Conservation (phyloP, 768 basidiomycete species). For the Ephemerocybe angulata region DNA sequence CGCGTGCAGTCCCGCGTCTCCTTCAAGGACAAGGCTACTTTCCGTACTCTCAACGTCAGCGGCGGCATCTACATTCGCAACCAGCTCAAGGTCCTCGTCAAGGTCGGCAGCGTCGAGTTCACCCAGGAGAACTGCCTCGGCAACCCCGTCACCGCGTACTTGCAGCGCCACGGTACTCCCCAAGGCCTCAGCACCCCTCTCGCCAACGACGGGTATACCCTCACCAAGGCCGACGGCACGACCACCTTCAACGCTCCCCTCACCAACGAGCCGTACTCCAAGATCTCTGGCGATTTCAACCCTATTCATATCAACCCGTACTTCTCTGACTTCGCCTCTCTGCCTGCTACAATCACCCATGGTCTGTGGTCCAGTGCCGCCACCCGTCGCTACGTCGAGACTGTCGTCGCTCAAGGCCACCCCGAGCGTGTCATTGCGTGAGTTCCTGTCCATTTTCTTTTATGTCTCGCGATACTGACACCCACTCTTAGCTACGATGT, state of each 20-base stretch:
- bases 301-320: conserved; percentile 99
- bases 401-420: conserved; percentile 86
- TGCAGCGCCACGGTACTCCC: conserved; percentile 84
- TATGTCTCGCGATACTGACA: not conserved
- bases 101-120: conserved; percentile 86
- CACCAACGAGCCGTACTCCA: conserved; percentile 94
- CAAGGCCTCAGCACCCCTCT: conserved; percentile 77
- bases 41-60: conserved; percentile 72
- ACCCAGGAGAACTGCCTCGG: conserved; percentile 84
- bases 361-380: conserved; percentile 97
- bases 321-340: conserved; percentile 89
- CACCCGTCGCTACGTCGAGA: conserved; percentile 89
- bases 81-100: conserved; percentile 82
- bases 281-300: conserved; percentile 96
- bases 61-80: conserved; percentile 88
- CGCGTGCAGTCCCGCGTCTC: conserved; percentile 80
- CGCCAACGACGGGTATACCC: conserved; percentile 80
- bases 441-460: conserved; percentile 35
- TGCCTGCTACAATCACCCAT: conserved; percentile 96
- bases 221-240: conserved; percentile 58
- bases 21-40: conserved; percentile 89
- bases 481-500: conserved; percentile 60
- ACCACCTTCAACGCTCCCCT: conserved; percentile 78
- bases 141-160: conserved; percentile 90
- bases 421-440: conserved; percentile 80